These are phyloP conservation scores for Globisporangium irregulare DNA, from an alignment of 352 stramenopile genomes.

Conservation along the genomic window DNA sequence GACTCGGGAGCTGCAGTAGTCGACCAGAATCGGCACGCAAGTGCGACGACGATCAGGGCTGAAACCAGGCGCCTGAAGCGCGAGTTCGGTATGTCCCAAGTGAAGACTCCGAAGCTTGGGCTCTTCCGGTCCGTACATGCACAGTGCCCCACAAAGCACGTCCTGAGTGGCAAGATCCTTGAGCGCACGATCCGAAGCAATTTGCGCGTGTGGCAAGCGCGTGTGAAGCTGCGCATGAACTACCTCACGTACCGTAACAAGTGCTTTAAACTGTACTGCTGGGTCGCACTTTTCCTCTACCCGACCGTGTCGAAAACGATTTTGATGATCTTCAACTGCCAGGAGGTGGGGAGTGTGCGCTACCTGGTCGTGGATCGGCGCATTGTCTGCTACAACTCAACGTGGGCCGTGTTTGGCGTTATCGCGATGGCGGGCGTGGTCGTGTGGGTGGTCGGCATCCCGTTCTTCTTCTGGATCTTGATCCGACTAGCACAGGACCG, in stretches of 20 bases:
- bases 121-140: constrained; percentile 57
- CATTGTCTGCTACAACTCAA: constrained; percentile 65
- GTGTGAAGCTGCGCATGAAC: constrained; percentile 81
- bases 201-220: constrained; percentile 70
- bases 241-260: constrained; percentile 81
- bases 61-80: constrained; percentile 51
- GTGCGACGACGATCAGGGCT: constrained; percentile 11
- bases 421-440: constrained; percentile 50
- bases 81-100: constrained; percentile 71
- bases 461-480: constrained; percentile 76
- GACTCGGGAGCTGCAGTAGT: neutral
- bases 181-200: constrained; percentile 71
- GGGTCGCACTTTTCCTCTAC: constrained; percentile 74
- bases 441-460: constrained; percentile 74
- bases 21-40: neutral
- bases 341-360: constrained; percentile 55
- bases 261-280: constrained; percentile 77
- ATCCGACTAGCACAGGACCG: constrained; percentile 64
- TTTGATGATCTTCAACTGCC: constrained; percentile 77
- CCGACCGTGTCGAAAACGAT: constrained; percentile 78
- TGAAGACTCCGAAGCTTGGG: constrained; percentile 61
- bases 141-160: constrained; percentile 45
- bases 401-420: constrained; percentile 63
- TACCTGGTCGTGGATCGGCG: constrained; percentile 68
- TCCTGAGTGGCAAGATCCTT: constrained; percentile 45